Conservation (phyloP, 495 filamentous ascomycete genomes). For the Trypethelium eluteriae region DNA sequence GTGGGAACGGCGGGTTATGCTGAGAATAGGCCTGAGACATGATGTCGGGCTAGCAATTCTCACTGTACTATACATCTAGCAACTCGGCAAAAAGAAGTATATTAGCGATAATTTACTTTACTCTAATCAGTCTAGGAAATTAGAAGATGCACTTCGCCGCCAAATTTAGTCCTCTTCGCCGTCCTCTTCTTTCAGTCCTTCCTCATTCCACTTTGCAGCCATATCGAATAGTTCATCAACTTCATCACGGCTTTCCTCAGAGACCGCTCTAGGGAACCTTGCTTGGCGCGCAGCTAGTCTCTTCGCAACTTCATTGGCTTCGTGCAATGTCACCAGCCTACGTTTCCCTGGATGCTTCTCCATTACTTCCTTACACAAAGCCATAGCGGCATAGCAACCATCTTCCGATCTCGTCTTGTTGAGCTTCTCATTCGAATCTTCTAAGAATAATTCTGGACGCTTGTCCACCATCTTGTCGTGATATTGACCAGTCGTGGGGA, state of each 20-base stretch:
- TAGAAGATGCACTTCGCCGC: not conserved
- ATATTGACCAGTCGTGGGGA: not conserved
- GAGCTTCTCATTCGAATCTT: slow-evolving; percentile 15
- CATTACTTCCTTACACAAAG: slow-evolving; percentile 26
- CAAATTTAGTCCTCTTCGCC: not conserved
- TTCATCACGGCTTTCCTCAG: not conserved
- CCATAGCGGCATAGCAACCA: slow-evolving; percentile 16
- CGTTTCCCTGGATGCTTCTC: slow-evolving; percentile 41
- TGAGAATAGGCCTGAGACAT: slow-evolving; percentile 16
- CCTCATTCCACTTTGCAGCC: not conserved
- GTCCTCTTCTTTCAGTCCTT: not conserved
- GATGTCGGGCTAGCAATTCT: not conserved
- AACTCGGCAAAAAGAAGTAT: not conserved
- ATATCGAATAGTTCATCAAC: not conserved
- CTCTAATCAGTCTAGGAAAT: not conserved
- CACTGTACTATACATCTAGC: slow-evolving; percentile 8
- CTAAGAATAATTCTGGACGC: slow-evolving; percentile 26
- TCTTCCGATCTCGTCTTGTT: slow-evolving; percentile 13
- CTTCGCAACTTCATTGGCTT: slow-evolving; percentile 67
- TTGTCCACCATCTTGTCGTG: slow-evolving; percentile 11
- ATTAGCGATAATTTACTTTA: not conserved
- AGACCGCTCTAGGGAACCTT: not conserved
- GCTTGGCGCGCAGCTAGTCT: slow-evolving; percentile 40
- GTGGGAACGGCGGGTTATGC: slow-evolving; percentile 14
- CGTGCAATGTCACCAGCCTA: slow-evolving; percentile 56